Conservation (phyloP, 371 early-diverging fungal genomes). For the Sporodiniella umbellata region DNA sequence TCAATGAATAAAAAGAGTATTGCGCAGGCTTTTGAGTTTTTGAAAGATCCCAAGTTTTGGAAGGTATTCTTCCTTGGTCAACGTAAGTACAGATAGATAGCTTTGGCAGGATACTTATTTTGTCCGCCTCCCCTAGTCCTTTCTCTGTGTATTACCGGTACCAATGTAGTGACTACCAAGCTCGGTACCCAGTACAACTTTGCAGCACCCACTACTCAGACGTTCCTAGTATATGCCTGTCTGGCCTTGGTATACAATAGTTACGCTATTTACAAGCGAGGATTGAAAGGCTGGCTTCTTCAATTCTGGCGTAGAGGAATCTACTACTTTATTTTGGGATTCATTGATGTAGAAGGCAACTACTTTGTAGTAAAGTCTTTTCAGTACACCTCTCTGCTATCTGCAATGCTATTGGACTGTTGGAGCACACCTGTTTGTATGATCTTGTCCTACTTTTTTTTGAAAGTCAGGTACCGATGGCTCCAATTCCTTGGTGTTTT, state of each 20-base stretch:
- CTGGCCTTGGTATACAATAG: constrained; percentile 60
- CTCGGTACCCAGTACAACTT: constrained; percentile 46
- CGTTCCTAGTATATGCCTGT: constrained; percentile 60
- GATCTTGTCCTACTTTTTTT: constrained; percentile 53
- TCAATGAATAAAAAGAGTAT: constrained; percentile 11
- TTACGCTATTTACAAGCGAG: constrained; percentile 50
- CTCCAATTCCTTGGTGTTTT: constrained; percentile 63
- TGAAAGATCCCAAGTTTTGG: constrained; percentile 14
- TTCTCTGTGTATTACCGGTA: constrained; percentile 69
- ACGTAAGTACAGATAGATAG: too few relatives aligned
- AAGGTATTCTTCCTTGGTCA: constrained; percentile 20
- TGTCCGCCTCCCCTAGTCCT: constrained; percentile 34
- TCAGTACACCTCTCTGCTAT: constrained; percentile 66
- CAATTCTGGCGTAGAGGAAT: constrained; percentile 47
- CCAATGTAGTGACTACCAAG: constrained; percentile 55
- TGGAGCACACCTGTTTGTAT: constrained; percentile 73
- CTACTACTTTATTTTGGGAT: constrained; percentile 52
- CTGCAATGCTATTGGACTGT: constrained; percentile 68
- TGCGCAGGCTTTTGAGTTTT: constrained; percentile 11
- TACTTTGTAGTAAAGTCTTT: constrained; percentile 75
- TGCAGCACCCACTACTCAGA: constrained; percentile 66
- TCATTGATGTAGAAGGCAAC: constrained; percentile 75
- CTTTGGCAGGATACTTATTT: too few relatives aligned
- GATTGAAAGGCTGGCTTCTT: constrained; percentile 42
- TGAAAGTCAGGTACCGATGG: constrained; percentile 57